A percentile compares a stretch with the other conserved stretches of the same genome.
Conservation (phyloP, 371 early-diverging fungal genomes). For the Apophysomyces trapeziformis region DNA sequence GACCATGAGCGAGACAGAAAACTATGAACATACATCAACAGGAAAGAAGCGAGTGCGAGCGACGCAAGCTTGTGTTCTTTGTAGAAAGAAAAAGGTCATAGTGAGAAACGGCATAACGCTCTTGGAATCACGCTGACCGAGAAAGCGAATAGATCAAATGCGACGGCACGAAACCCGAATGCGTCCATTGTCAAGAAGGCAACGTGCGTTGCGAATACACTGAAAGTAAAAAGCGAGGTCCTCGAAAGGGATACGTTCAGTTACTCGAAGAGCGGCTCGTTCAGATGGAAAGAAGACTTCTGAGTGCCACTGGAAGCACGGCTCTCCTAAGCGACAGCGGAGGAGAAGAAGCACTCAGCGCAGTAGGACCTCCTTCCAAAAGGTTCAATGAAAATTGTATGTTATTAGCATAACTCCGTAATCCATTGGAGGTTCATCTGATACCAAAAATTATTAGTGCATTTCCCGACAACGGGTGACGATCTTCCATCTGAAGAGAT, state of each 20-base stretch:
- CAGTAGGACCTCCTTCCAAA: background rate
- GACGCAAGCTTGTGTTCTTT: conserved; percentile 82
- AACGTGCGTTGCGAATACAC: conserved; percentile 72
- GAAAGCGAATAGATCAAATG: conserved; percentile 66
- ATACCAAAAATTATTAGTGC: background rate
- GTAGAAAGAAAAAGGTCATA: conserved; percentile 78
- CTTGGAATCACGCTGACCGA: background rate
- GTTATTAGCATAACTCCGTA: background rate
- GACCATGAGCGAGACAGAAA: conserved; percentile 8
- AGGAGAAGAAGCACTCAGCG: background rate
- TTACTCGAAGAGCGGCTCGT: conserved; percentile 71
- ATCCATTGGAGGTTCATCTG: background rate
- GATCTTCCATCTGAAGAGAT: conserved; percentile 53
- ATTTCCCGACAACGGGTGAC: conserved; percentile 15
- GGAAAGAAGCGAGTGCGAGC: conserved; percentile 67
- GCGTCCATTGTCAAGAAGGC: conserved; percentile 77
- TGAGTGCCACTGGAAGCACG: conserved; percentile 12
- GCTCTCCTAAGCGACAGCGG: conserved; percentile 2
- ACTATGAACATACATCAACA: conserved; percentile 6
- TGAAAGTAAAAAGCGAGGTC: conserved; percentile 80
- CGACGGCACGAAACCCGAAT: conserved; percentile 82
- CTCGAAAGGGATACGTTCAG: conserved; percentile 80
- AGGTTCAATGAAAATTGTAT: background rate
- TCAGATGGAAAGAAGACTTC: conserved; percentile 65
- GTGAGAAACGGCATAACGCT: background rate